Evolutionary conservation across 2,329 filamentous ascomycete species (phyloP).

Genomic region (Xylaria hypoxylon): DNA sequence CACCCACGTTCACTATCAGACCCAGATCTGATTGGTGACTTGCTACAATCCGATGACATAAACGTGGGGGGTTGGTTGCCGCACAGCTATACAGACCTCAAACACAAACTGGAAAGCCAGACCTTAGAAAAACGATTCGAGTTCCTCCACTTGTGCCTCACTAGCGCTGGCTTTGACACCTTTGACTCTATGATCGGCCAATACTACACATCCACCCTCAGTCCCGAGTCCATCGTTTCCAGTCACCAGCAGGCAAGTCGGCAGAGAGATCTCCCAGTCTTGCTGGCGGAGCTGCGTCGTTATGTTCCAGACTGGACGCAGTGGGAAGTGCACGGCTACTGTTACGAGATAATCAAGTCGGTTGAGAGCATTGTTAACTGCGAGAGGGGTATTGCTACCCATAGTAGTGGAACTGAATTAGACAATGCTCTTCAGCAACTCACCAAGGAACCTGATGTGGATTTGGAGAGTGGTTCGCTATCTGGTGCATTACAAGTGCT

Average conservation of each 20-base stretch:
- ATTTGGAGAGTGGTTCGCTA: conserved; percentile 1
- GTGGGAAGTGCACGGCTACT: conserved; percentile 23
- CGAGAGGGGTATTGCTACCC: not conserved
- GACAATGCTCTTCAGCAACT: conserved; percentile 7
- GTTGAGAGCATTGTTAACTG: conserved; percentile 12
- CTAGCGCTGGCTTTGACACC: conserved; percentile 10
- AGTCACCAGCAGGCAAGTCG: conserved; percentile 20
- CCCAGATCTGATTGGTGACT: conserved; percentile 5
- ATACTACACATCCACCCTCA: conserved; percentile 19
- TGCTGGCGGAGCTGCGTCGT: conserved; percentile 3
- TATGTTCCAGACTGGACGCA: conserved; percentile 19
- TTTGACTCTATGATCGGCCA: conserved; percentile 20
- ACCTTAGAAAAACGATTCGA: conserved; percentile 16
- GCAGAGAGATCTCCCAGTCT: conserved; percentile 8
- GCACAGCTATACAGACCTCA: conserved; percentile 9
- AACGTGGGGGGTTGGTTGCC: not conserved
- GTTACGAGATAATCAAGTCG: conserved; percentile 18
- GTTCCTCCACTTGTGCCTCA: conserved; percentile 21
- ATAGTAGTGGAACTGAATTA: conserved; percentile 1
- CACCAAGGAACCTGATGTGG: conserved; percentile 11
- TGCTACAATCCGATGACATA: conserved; percentile 12
- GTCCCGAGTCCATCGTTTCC: conserved; percentile 6
- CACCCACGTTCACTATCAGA: conserved; percentile 7
- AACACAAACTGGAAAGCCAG: conserved; percentile 16
- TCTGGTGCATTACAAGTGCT: conserved; percentile 6